Base-by-base conservation (phyloP, 305 asterid genomes). In the Solanum hybrid region DNA sequence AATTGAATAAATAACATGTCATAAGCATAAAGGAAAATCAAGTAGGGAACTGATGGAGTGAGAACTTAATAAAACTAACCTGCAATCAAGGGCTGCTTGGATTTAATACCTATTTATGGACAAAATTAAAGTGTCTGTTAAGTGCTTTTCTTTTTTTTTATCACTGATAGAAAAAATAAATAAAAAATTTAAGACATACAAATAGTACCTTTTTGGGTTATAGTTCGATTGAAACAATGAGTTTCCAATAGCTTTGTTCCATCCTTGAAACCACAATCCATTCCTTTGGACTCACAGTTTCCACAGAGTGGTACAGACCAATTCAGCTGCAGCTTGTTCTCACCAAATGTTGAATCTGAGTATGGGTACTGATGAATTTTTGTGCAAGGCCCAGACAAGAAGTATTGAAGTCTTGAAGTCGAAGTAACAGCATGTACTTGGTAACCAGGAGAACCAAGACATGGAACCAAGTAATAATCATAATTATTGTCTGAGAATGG, bases 161-260 rank as follows among this genome's bases (percentile, higher is more conserved):
- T 14, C 4, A 40, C 2, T 1, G 31, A 38, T 26, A n/a, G n/a
- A 40, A 80, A 40, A 80, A 45, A 14, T 13, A 13, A 14, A 45
- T 4, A 42, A 92, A 12, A 7, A 76, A 36, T 10, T 6, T 19
- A n/a, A 36, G 35, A 38, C 66, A 40, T 80, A 38, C 2, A 40
- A 27, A 1, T 81, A 42, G 37, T 40, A 81, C 86, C 71, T 42
- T 42, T 81, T 4, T 2, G 69, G 26, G 2, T 36, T 4, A 13
- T 86, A 10, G 88, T 71, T 86, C 88, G 78, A 40, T 36, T 69
- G 79, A 86, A 15, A 73, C 88, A 86, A 35, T 35, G 88, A 86
- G 79, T 38, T 86, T 69, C 81, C 36, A 26, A 10, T 14, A 40
- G 35, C 27, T 86, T 69, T 9, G 1, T 15, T 42, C 4, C 34